A percentile compares a stretch with the other conserved stretches of the same genome.
Conservation (phyloP, 176 grass and related monocot species). For the Ampelocalamus luodianensis region DNA sequence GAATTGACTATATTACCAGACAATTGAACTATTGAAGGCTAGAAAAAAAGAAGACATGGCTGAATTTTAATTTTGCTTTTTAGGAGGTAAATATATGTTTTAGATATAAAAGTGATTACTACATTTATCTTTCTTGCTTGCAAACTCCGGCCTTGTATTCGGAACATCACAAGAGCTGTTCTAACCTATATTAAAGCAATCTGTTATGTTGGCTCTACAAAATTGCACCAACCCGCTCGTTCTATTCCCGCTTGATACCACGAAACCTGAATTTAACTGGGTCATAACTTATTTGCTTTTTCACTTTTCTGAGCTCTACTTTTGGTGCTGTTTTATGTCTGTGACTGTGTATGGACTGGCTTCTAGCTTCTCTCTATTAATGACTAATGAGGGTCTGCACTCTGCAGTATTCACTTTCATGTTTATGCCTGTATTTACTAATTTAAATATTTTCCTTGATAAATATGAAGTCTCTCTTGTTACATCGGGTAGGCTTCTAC, state of each 20-base stretch:
- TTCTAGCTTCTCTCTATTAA: not conserved
- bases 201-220: not conserved
- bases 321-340: conserved; percentile 7
- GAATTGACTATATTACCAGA: conserved; percentile 13
- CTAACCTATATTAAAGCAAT: not conserved
- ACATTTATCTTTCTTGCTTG: conserved; percentile 32
- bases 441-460: conserved; percentile 14
- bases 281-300: not conserved
- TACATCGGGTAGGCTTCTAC: conserved; percentile 5
- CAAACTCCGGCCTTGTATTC: not conserved
- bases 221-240: not conserved
- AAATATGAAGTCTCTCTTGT: not conserved
- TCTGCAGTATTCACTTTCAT: not conserved
- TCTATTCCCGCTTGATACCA: not conserved
- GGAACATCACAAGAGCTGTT: conserved; percentile 8
- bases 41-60: conserved; percentile 3
- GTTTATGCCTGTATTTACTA: not conserved
- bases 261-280: not conserved
- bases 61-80: not conserved
- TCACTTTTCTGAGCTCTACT: not conserved
- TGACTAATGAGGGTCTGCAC: not conserved
- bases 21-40: not conserved
- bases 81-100: not conserved
- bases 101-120: not conserved
- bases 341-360: conserved; percentile 1